Evolutionary conservation across 306 rosid species (phyloP).

Genomic region (Senna siamea): DNA sequence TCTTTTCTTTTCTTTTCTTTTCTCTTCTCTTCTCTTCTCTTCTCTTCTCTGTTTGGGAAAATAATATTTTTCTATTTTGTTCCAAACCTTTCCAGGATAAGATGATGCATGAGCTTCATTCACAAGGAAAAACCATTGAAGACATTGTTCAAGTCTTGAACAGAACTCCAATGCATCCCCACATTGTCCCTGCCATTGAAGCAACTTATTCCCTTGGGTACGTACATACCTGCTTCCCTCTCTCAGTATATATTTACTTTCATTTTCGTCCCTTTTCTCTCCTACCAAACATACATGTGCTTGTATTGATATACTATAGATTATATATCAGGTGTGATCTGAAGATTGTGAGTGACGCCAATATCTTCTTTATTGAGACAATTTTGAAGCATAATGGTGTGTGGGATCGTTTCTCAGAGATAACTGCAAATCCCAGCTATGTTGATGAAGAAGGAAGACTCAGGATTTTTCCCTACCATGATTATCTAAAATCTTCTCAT

Average conservation of each 20-base stretch:
- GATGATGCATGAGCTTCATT: conserved; percentile 65
- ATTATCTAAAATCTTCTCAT: conserved; percentile 61
- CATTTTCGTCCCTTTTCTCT: not conserved
- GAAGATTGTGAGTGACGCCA: conserved; percentile 71
- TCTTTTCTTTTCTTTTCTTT: not conserved
- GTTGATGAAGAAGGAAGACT: conserved; percentile 61
- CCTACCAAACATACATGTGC: not conserved
- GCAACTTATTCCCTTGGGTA: conserved; percentile 68
- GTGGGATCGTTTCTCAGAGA: conserved; percentile 54
- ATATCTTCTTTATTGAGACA: conserved; percentile 63
- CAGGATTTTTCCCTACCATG: conserved; percentile 63
- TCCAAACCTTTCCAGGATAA: conserved; percentile 44
- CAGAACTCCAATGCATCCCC: conserved; percentile 55
- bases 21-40: too few relatives aligned
- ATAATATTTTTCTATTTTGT: not conserved
- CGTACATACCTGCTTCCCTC: too few relatives aligned
- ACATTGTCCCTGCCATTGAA: conserved; percentile 55
- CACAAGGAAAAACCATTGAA: conserved; percentile 54
- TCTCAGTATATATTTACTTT: too few relatives aligned
- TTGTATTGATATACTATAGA: too few relatives aligned
- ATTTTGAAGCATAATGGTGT: conserved; percentile 62
- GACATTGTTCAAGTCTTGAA: conserved; percentile 54
- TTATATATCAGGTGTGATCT: conserved; percentile 58
- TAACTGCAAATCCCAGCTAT: conserved; percentile 59
- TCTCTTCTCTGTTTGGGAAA: not conserved